Base-by-base conservation (phyloP, 2,329 filamentous ascomycete genomes). In the Pseudogymnoascus sp. region DNA sequence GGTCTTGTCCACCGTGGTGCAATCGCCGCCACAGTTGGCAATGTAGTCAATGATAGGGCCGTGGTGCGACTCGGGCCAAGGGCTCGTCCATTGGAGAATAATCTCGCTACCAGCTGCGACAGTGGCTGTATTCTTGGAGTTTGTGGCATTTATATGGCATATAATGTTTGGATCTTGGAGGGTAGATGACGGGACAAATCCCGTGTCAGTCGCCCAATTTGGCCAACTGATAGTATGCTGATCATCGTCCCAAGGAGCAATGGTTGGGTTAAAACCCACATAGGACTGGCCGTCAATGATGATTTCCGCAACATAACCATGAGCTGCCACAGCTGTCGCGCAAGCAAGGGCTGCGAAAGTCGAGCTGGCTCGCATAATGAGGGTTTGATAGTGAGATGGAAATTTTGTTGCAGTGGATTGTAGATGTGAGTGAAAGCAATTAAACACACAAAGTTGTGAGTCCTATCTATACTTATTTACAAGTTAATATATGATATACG, bases 31-130 rank as follows among this genome's bases (percentile, higher is more conserved):
- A 61, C 70, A 72, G 52, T 71, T 72, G 5, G 70, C 70, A 31
- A 70, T 59, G 58, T 67, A 67, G 55, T 71, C 69, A 18, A 70
- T 70, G 15, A 72, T 62, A 1, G 70, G 70, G 0, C 70, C 70
- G 52, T 85, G 78, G 75, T 89, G 83, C 61, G 78, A 80, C 5
- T 80, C 76, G n/a, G 86, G 85, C 87, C 86, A 89, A 15, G 76
- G 75, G 63, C 78, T 82, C 87, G 78, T 82, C 87, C 86, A 89
- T 68, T 83, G 78, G 58, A 89, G 73, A 63, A 81, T 75, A 66
- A 89, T 71, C 9, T 76, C 77, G 65, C 77, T 76, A 65, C 87
- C 87, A 15, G 86, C 87, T 13, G 78, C 75, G 37, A 87, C 80
- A n/a, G 79, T 74, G 15, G 80, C 83, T 65, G 78, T 76, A 62